Conservation (phyloP, 1,284 basidiomycete species). For the Sphaerobolus stellatus region DNA sequence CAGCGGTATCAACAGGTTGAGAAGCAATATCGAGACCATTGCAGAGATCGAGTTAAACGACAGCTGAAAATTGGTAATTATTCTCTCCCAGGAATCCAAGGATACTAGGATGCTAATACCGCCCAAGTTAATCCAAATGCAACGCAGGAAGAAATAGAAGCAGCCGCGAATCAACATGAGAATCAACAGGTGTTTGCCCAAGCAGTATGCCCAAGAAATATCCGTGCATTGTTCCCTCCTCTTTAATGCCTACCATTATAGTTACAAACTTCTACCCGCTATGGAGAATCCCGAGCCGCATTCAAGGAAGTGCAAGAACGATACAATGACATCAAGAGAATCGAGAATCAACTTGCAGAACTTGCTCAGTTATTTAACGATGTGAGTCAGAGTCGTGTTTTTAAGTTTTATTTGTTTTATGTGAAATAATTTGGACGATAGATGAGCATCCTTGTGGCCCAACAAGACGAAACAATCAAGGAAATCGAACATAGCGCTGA, state of each 20-base stretch:
- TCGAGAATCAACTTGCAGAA: constrained; percentile 86
- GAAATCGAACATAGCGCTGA: constrained; percentile 62
- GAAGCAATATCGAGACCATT: constrained; percentile 79
- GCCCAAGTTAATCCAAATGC: constrained; percentile 83
- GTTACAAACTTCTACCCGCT: constrained; percentile 73
- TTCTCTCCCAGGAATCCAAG: not conserved
- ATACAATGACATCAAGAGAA: constrained; percentile 84
- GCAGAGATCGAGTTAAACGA: constrained; percentile 81
- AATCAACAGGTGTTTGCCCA: constrained; percentile 79
- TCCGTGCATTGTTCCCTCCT: constrained; percentile 7
- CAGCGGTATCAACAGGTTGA: constrained; percentile 84
- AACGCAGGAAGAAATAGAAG: constrained; percentile 76
- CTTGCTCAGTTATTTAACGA: constrained; percentile 89
- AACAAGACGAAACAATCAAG: constrained; percentile 76
- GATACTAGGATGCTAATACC: not conserved
- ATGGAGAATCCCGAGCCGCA: constrained; percentile 81
- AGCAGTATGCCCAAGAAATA: constrained; percentile 59
- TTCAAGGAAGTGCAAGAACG: constrained; percentile 90
- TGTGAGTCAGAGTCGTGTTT: constrained; percentile 35
- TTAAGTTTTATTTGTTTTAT: constrained; percentile 6
- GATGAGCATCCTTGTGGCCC: constrained; percentile 78
- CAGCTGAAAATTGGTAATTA: constrained; percentile 81
- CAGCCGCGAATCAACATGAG: constrained; percentile 68
- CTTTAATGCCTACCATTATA: constrained; percentile 22
- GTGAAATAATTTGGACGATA: constrained; percentile 28